Conservation (phyloP, 371 early-diverging fungal genomes). For the Circinella minor region DNA sequence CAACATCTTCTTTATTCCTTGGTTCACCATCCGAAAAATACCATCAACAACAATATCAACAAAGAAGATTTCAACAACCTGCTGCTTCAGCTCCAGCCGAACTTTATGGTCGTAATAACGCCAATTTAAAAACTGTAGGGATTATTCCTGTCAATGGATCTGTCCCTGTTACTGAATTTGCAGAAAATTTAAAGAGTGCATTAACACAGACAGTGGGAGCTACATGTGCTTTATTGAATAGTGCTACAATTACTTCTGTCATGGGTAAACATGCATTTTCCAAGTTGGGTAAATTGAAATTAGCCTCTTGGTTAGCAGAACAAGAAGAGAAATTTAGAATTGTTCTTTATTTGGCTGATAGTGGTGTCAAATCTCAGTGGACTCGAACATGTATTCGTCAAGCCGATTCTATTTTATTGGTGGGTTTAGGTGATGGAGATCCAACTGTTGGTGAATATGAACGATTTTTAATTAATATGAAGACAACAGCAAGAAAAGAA, state of each 20-base stretch:
- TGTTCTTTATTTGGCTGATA: conserved; percentile 94
- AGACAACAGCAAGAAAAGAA: conserved; percentile 97
- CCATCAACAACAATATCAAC: neutral
- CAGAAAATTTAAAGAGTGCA: conserved; percentile 78
- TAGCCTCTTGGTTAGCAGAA: conserved; percentile 91
- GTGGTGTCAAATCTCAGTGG: conserved; percentile 91
- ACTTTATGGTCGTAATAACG: conserved; percentile 77
- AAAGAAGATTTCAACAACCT: neutral
- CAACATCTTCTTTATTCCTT: neutral
- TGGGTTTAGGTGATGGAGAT: conserved; percentile 90
- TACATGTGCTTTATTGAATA: conserved; percentile 77
- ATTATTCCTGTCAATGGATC: conserved; percentile 84
- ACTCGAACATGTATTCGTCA: conserved; percentile 96
- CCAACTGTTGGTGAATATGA: conserved; percentile 93
- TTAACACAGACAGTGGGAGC: conserved; percentile 75
- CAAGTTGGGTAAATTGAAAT: conserved; percentile 88
- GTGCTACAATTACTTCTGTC: conserved; percentile 75
- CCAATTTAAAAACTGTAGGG: conserved; percentile 92
- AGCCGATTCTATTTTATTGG: conserved; percentile 92
- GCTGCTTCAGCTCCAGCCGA: conserved; percentile 30
- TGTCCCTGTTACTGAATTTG: conserved; percentile 91
- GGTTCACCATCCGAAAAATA: neutral
- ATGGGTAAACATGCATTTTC: conserved; percentile 94
- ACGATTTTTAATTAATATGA: conserved; percentile 86
- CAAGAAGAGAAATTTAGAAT: conserved; percentile 89